These are phyloP conservation scores for Lepraria neglecta DNA, from an alignment of 495 filamentous ascomycete genomes.

Conservation along the genomic window DNA sequence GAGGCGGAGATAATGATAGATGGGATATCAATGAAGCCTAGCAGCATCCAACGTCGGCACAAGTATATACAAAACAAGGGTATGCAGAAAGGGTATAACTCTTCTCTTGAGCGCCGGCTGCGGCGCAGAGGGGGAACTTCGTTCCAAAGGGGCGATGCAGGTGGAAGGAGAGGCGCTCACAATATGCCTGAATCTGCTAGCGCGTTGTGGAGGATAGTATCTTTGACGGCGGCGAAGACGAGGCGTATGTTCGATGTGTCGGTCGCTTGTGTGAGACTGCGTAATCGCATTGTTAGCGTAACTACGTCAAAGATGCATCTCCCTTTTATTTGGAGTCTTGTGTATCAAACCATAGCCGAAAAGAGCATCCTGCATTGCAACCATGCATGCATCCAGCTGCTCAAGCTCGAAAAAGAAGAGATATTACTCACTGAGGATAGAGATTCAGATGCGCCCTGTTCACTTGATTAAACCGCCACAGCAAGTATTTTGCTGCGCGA, in stretches of 20 bases:
- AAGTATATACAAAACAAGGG: slow-evolving; percentile 17
- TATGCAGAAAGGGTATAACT: neutral
- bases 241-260: slow-evolving; percentile 97
- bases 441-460: slow-evolving; percentile 93
- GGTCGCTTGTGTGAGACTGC: slow-evolving; percentile 92
- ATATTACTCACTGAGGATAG: slow-evolving; percentile 81
- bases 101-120: slow-evolving; percentile 12
- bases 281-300: slow-evolving; percentile 4
- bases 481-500: slow-evolving; percentile 91
- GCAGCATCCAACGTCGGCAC: slow-evolving; percentile 11
- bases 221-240: slow-evolving; percentile 96
- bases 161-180: slow-evolving; percentile 41
- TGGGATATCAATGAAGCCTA: slow-evolving; percentile 16
- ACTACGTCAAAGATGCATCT: neutral
- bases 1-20: neutral
- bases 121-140: slow-evolving; percentile 5
- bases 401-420: slow-evolving; percentile 31
- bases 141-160: neutral
- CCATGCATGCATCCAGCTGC: slow-evolving; percentile 2
- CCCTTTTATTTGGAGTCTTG: neutral
- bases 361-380: neutral
- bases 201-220: slow-evolving; percentile 97
- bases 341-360: neutral
- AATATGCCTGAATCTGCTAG: slow-evolving; percentile 97
- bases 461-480: slow-evolving; percentile 98